These are phyloP conservation scores for Apiotrichum mycotoxinovorans DNA, from an alignment of 1,284 basidiomycete species.

Conservation along the genomic window DNA sequence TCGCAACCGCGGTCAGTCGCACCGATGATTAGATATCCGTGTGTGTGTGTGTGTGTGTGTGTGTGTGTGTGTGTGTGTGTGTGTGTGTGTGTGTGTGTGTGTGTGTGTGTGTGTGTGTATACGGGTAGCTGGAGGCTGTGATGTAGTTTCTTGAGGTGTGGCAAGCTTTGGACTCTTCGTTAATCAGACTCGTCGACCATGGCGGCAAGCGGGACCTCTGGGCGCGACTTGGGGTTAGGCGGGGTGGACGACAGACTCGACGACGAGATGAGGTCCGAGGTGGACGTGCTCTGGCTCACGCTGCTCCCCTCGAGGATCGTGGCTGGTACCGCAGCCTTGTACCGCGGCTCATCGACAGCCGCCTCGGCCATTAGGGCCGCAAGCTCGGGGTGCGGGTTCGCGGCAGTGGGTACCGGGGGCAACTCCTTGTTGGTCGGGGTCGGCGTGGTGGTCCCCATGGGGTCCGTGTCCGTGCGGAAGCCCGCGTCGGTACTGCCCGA, in stretches of 20 bases:
- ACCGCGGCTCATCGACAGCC: background rate
- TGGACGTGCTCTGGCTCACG: background rate
- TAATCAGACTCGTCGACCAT: constrained; percentile 5
- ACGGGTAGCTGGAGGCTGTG: no score
- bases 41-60: no score
- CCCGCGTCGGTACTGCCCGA: background rate
- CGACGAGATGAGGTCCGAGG: constrained; percentile 1
- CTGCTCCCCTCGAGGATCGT: background rate
- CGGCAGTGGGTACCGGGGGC: background rate
- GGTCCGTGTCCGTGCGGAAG: background rate
- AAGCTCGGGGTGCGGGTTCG: constrained; percentile 3
- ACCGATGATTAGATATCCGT: no score
- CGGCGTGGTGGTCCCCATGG: background rate
- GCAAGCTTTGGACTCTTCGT: no score
- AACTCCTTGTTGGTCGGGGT: background rate
- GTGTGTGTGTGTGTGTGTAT: no score
- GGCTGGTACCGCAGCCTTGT: background rate
- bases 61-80: no score
- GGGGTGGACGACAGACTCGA: constrained; percentile 1
- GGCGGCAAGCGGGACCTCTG: constrained; percentile 8
- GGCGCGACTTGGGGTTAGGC: constrained; percentile 1
- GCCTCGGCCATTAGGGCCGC: constrained; percentile 3
- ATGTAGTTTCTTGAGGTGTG: no score
- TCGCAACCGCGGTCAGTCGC: no score
- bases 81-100: no score